These are phyloP conservation scores for Rachicladosporium sp. DNA, from an alignment of 2,329 filamentous ascomycete genomes.

Conservation along the genomic window DNA sequence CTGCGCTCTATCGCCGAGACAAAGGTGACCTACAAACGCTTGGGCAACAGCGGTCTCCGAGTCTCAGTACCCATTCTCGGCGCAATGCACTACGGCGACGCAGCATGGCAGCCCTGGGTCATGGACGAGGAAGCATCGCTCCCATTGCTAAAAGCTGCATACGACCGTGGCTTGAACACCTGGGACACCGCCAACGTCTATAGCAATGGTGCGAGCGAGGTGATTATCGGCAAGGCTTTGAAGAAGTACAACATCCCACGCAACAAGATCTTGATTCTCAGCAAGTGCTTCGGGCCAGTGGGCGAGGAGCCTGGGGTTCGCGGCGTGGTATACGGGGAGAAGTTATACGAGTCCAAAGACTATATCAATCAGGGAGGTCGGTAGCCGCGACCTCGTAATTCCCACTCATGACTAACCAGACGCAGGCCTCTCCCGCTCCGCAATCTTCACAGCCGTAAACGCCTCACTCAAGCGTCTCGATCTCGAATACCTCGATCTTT, in stretches of 20 bases:
- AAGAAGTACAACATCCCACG: slow-evolving; percentile 54
- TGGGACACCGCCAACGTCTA: slow-evolving; percentile 49
- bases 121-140: slow-evolving; percentile 27
- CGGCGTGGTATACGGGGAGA: slow-evolving; percentile 25
- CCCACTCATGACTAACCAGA: too few relatives aligned
- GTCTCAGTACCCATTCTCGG: slow-evolving; percentile 47
- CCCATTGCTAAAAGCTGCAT: slow-evolving; percentile 50
- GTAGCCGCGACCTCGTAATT: neutral
- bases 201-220: slow-evolving; percentile 52
- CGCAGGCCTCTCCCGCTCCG: slow-evolving; percentile 48
- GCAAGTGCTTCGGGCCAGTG: slow-evolving; percentile 49
- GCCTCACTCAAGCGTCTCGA: slow-evolving; percentile 42
- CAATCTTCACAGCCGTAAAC: slow-evolving; percentile 55
- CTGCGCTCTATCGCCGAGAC: slow-evolving; percentile 28
- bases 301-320: slow-evolving; percentile 24
- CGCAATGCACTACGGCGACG: slow-evolving; percentile 38
- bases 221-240: slow-evolving; percentile 54
- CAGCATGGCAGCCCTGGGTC: slow-evolving; percentile 32
- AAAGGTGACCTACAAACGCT: slow-evolving; percentile 37
- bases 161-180: slow-evolving; percentile 51
- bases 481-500: slow-evolving; percentile 46
- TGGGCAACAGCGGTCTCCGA: slow-evolving; percentile 43
- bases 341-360: slow-evolving; percentile 35
- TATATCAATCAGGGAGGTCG: slow-evolving; percentile 35
- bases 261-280: slow-evolving; percentile 51